These are phyloP conservation scores for Nicotiana noctiflora DNA, from an alignment of 257 asterid species.

Conservation along the genomic window DNA sequence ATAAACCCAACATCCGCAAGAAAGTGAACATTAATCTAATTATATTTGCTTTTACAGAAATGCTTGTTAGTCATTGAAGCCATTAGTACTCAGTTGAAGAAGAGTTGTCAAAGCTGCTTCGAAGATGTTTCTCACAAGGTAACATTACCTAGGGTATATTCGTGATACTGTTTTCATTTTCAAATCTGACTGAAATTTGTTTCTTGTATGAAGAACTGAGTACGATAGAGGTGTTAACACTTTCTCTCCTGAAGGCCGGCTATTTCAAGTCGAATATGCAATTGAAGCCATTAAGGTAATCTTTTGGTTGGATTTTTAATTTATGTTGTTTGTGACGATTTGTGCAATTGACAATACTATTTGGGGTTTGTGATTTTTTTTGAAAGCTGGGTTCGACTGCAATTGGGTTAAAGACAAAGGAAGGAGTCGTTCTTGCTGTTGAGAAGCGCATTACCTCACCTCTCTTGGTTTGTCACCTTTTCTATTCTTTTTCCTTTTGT, in stretches of 20 bases:
- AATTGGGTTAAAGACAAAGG: slow-evolving; percentile 76
- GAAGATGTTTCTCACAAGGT: slow-evolving; percentile 82
- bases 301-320: too few relatives aligned
- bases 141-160: not conserved
- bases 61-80: not conserved
- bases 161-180: not conserved
- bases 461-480: slow-evolving; percentile 42
- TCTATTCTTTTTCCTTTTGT: not conserved
- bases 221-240: slow-evolving; percentile 90
- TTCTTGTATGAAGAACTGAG: slow-evolving; percentile 47
- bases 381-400: slow-evolving; percentile 81
- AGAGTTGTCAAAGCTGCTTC: not conserved
- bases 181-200: slow-evolving; percentile 13
- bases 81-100: not conserved
- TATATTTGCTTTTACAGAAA: too few relatives aligned
- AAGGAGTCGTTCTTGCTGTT: slow-evolving; percentile 73
- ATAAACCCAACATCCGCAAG: too few relatives aligned
- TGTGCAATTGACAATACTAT: not conserved
- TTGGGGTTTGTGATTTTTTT: not conserved
- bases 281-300: slow-evolving; percentile 79
- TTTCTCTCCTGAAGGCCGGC: slow-evolving; percentile 88
- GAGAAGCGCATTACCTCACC: slow-evolving; percentile 37
- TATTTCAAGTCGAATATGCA: slow-evolving; percentile 85
- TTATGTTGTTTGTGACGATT: not conserved
- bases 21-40: too few relatives aligned